These are phyloP conservation scores for Penicillium bovifimosum DNA, from an alignment of 495 filamentous ascomycete genomes.

Conservation along the genomic window DNA sequence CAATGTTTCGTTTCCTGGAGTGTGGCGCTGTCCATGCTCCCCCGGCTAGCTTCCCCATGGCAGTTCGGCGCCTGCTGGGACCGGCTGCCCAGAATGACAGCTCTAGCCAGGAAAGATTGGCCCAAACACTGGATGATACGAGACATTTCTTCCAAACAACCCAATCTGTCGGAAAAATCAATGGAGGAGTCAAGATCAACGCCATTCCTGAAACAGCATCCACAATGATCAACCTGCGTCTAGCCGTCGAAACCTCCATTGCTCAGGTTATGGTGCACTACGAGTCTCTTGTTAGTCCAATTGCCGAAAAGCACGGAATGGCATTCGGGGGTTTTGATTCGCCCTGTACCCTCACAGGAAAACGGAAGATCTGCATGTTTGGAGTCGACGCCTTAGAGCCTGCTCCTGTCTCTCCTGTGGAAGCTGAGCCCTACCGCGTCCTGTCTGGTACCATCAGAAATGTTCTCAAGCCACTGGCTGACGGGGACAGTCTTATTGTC, in stretches of 20 bases:
- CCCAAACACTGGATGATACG: slow-evolving; percentile 4
- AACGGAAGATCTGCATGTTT: slow-evolving; percentile 24
- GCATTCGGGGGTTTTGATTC: slow-evolving; percentile 44
- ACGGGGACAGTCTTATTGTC: slow-evolving; percentile 40
- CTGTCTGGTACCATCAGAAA: slow-evolving; percentile 53
- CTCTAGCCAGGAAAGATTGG: slow-evolving; percentile 1
- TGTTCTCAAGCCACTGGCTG: slow-evolving; percentile 46
- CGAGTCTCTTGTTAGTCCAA: slow-evolving; percentile 34
- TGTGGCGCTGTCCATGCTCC: slow-evolving; percentile 12
- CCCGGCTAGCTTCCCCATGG: slow-evolving; percentile 5
- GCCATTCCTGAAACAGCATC: slow-evolving; percentile 52
- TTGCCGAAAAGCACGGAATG: slow-evolving; percentile 49
- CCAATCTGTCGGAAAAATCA: slow-evolving; percentile 46
- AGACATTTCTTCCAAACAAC: slow-evolving; percentile 11
- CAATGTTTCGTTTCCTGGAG: slow-evolving; percentile 11
- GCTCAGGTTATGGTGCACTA: slow-evolving; percentile 33
- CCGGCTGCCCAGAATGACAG: not conserved
- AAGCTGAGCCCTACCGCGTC: slow-evolving; percentile 33
- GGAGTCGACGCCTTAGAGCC: slow-evolving; percentile 28
- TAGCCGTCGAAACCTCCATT: slow-evolving; percentile 39
- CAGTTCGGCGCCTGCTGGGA: slow-evolving; percentile 2
- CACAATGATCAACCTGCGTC: slow-evolving; percentile 50
- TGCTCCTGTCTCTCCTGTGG: slow-evolving; percentile 50
- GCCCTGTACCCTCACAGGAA: slow-evolving; percentile 22
- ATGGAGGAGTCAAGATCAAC: slow-evolving; percentile 55